Conservation (phyloP, 2,329 filamentous ascomycete species). For the Ascochyta lentis region DNA sequence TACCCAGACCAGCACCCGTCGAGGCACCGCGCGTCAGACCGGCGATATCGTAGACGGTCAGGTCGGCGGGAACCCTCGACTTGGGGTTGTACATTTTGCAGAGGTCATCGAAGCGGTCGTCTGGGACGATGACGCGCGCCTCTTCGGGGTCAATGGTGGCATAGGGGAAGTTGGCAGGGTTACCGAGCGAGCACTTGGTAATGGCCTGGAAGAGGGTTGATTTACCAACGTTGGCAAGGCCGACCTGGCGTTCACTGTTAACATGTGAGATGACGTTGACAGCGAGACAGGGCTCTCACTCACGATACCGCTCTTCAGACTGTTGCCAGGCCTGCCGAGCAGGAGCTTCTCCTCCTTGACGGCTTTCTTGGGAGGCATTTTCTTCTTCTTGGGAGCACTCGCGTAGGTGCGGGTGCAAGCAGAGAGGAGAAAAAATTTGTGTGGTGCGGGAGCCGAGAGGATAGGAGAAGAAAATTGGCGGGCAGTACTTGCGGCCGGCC, state of each 20-base stretch:
- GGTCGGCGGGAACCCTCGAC: slow-evolving; percentile 92
- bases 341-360: slow-evolving; percentile 94
- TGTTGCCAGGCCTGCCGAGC: slow-evolving; percentile 95
- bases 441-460: slow-evolving; percentile 50
- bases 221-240: slow-evolving; percentile 98
- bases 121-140: slow-evolving; percentile 94
- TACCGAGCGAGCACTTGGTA: slow-evolving; percentile 95
- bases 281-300: slow-evolving; percentile 64
- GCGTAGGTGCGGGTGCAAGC: slow-evolving; percentile 58
- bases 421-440: slow-evolving; percentile 43
- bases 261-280: slow-evolving; percentile 45
- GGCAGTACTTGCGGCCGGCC: slow-evolving; percentile 58
- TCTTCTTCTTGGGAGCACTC: slow-evolving; percentile 65
- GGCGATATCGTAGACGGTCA: slow-evolving; percentile 98
- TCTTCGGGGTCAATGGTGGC: slow-evolving; percentile 99
- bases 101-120: slow-evolving; percentile 95
- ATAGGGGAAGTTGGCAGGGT: slow-evolving; percentile 99
- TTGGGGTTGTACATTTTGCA: slow-evolving; percentile 97
- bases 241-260: slow-evolving; percentile 72
- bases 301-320: slow-evolving; percentile 96
- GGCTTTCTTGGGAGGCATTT: slow-evolving; percentile 95
- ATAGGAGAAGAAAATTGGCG: slow-evolving; percentile 47
- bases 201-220: slow-evolving; percentile 99
- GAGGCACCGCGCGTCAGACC: slow-evolving; percentile 95
- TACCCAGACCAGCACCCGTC: slow-evolving; percentile 95